phyloP scores from a whole-genome alignment of 2,329 filamentous ascomycete species.

The Parastagonospora avenae region DNA sequence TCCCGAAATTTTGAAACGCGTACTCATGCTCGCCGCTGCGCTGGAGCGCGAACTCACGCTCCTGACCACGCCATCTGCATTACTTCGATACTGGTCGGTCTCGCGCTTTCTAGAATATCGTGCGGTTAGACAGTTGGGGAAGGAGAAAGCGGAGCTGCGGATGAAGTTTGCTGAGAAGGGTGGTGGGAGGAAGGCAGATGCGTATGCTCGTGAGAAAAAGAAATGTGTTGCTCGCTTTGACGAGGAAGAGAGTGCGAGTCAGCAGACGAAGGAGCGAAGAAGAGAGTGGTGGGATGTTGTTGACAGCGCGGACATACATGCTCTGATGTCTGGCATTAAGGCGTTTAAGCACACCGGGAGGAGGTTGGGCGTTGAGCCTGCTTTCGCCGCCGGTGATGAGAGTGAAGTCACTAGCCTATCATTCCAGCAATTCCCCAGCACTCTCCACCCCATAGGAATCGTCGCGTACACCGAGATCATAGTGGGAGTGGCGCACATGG shows the following conservation, averaged over 20 bases:
- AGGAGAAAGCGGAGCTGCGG: slow-evolving; percentile 8
- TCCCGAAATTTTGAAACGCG: slow-evolving; percentile 1
- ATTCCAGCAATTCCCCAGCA: slow-evolving; percentile 5
- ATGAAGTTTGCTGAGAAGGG: neutral
- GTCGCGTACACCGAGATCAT: slow-evolving; percentile 8
- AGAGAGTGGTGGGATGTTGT: slow-evolving; percentile 2
- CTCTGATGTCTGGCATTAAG: too few relatives aligned
- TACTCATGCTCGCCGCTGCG: slow-evolving; percentile 7
- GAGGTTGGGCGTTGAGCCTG: neutral
- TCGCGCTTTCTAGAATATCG: slow-evolving; percentile 4
- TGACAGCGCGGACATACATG: neutral
- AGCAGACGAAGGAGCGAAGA: neutral
- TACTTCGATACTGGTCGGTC: slow-evolving; percentile 7
- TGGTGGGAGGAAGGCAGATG: neutral
- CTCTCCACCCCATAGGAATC: slow-evolving; percentile 1
- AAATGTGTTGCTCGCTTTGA: slow-evolving; percentile 2
- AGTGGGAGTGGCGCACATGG: neutral
- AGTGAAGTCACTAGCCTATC: neutral
- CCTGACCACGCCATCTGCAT: neutral
- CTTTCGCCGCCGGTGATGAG: neutral
- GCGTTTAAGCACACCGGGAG: neutral
- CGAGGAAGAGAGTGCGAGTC: neutral
- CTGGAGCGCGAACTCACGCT: slow-evolving; percentile 11
- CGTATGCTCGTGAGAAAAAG: neutral
- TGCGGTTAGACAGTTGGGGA: slow-evolving; percentile 1